Percentiles rank a stretch among this genome's conserved stretches.
Conservation (phyloP, 1,139 yeast genomes). For the Taphrina pruni region DNA sequence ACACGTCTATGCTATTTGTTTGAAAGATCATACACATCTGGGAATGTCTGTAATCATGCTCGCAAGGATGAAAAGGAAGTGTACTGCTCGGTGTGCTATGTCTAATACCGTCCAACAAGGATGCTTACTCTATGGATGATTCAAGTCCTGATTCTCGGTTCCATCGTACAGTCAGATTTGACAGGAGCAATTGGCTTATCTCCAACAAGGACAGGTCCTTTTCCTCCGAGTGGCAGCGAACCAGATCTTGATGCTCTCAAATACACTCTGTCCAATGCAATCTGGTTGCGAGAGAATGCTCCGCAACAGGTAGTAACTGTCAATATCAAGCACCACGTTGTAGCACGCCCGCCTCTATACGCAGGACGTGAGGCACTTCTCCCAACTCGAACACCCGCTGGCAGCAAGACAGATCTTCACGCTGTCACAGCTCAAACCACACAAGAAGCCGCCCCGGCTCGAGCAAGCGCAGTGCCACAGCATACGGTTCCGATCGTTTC, state of each 20-base stretch:
- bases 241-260: not conserved
- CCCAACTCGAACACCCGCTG: not conserved
- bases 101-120: too few relatives aligned
- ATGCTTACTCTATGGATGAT: not conserved
- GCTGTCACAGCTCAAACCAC: not conserved
- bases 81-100: not conserved
- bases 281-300: not conserved
- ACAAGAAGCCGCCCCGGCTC: not conserved
- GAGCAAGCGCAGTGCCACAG: not conserved
- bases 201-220: conserved; percentile 3
- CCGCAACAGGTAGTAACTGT: not conserved
- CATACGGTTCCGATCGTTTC: not conserved
- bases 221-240: conserved; percentile 5
- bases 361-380: not conserved
- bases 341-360: not conserved
- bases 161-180: not conserved
- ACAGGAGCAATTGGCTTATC: not conserved
- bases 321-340: not conserved
- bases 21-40: not conserved
- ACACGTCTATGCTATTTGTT: not conserved
- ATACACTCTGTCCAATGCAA: not conserved
- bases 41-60: too few relatives aligned
- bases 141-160: not conserved
- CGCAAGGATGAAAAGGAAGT: too few relatives aligned
- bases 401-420: not conserved